Percentiles rank a stretch among this genome's conserved stretches.
Evolutionary conservation across 441 rosid genomes (phyloP).

Genomic region (Croton laevigatus): DNA sequence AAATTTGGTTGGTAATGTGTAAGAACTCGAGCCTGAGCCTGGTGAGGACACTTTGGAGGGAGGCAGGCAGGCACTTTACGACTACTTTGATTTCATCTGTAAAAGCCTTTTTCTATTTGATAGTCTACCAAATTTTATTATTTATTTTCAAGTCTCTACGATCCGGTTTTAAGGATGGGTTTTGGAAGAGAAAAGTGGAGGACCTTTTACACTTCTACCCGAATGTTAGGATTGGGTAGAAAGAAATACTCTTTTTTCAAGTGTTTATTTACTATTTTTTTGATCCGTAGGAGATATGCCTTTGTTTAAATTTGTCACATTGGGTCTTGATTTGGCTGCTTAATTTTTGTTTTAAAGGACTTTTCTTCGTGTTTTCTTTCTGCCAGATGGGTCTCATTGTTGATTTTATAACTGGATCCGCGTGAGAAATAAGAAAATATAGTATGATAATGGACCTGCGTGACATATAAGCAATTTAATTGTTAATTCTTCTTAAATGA

Average conservation of each 20-base stretch:
- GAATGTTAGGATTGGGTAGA: conserved; percentile 9
- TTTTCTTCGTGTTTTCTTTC: no score
- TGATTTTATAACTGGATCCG: no score
- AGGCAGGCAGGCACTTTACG: background rate
- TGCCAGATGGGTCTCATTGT: no score
- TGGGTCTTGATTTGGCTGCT: background rate
- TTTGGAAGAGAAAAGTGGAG: conserved; percentile 10
- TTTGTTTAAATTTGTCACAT: background rate
- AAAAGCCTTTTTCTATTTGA: conserved; percentile 11
- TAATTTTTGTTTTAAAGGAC: background rate
- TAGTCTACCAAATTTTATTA: conserved; percentile 23
- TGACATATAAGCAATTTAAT: no score
- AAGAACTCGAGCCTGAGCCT: conserved; percentile 17
- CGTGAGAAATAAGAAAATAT: no score
- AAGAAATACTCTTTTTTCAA: conserved; percentile 1
- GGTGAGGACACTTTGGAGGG: conserved; percentile 11
- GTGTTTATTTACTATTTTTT: conserved; percentile 6
- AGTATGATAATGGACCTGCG: no score
- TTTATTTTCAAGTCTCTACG: conserved; percentile 26
- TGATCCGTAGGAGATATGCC: background rate
- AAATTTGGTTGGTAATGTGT: conserved; percentile 21
- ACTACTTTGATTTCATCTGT: conserved; percentile 12
- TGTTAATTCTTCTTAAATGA: no score
- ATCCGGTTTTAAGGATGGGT: conserved; percentile 24
- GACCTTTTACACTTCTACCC: conserved; percentile 7